Evolutionary conservation across 768 basidiomycete genomes (phyloP).

Genomic region (Boletellus emodensis): DNA sequence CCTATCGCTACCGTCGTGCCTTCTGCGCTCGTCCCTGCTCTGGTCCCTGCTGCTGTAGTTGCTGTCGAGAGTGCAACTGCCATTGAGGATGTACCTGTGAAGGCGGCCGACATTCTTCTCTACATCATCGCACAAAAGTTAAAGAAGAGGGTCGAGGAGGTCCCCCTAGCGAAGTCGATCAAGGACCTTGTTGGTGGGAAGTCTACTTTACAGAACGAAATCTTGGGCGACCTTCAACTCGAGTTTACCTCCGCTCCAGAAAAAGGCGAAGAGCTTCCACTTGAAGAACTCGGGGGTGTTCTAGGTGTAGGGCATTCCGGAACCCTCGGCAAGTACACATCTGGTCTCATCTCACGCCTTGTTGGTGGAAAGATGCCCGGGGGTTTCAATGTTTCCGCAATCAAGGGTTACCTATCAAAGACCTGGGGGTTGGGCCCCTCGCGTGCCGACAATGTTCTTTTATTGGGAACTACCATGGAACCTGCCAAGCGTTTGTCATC

Average conservation of each 20-base stretch:
- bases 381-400: conserved; percentile 91
- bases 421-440: conserved; percentile 92
- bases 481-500: conserved; percentile 90
- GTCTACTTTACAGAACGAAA: conserved; percentile 98
- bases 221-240: conserved; percentile 92
- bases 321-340: conserved; percentile 90
- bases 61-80: conserved; percentile 59
- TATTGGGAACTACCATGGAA: conserved; percentile 89
- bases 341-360: conserved; percentile 84
- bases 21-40: conserved; percentile 38
- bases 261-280: conserved; percentile 95
- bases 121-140: conserved; percentile 95
- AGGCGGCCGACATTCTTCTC: conserved; percentile 82
- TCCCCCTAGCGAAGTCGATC: conserved; percentile 90
- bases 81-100: conserved; percentile 88
- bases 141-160: conserved; percentile 89
- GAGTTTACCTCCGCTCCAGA: conserved; percentile 95
- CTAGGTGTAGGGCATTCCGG: conserved; percentile 79
- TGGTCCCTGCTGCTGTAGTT: conserved; percentile 40
- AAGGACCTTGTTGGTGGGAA: conserved; percentile 99
- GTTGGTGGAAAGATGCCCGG: conserved; percentile 98
- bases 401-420: conserved; percentile 86
- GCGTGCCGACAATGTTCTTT: conserved; percentile 85
- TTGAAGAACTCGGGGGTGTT: conserved; percentile 91
- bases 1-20: conserved; percentile 37